Conservation (phyloP, 495 filamentous ascomycete genomes). For the Penicillium angulare region DNA sequence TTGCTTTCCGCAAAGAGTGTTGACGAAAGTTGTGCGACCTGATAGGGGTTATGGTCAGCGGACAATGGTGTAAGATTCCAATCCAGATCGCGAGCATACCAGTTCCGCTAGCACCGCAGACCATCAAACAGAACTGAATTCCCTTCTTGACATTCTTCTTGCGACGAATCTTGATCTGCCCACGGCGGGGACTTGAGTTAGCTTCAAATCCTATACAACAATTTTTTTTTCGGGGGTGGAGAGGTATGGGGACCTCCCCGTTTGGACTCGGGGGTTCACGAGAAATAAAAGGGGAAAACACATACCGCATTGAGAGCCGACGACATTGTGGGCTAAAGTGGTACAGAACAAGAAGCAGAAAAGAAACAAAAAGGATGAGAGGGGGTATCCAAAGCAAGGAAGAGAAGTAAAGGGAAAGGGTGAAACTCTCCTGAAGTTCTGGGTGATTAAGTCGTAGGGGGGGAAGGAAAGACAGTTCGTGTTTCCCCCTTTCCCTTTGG, state of each 20-base stretch:
- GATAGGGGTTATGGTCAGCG: conserved; percentile 21
- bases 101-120: conserved; percentile 97
- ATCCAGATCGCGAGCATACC: conserved; percentile 58
- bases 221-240: conserved; percentile 16
- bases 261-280: conserved; percentile 28
- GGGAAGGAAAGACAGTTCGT: conserved; percentile 29
- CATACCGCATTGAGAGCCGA: conserved; percentile 62
- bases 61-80: conserved; percentile 21
- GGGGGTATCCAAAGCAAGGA: conserved; percentile 13
- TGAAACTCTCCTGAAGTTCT: conserved; percentile 23
- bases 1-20: conserved; percentile 94
- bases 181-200: conserved; percentile 21
- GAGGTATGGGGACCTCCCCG: conserved; percentile 30
- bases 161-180: conserved; percentile 88
- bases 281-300: conserved; percentile 37
- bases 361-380: conserved; percentile 12
- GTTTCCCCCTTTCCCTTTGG: conserved; percentile 32
- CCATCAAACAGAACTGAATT: conserved; percentile 99
- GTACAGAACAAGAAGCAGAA: conserved; percentile 20
- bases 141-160: conserved; percentile 99
- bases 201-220: conserved; percentile 10
- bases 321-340: conserved; percentile 52
- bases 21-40: conserved; percentile 99
- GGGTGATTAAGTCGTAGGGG: conserved; percentile 11
- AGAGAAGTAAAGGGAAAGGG: conserved; percentile 16